Evolutionary conservation across 1,139 yeast species (phyloP), one percentile per base, ranked within the genome.

Genomic region (Pichia kudriavzevii): DNA sequence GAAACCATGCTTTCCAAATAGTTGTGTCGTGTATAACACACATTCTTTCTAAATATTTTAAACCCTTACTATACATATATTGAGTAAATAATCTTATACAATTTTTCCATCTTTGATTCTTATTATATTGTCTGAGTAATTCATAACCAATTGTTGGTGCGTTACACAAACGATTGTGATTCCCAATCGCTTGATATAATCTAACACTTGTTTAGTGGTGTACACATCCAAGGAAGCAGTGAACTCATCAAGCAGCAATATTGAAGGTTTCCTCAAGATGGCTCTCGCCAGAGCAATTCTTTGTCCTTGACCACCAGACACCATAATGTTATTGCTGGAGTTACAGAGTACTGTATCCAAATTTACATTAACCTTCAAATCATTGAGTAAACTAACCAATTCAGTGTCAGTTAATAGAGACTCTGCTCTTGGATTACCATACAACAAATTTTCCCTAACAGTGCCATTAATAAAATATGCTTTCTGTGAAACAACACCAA

Each of bases 221-320:
- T 64, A 68, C 0, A 79, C 66, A 53, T 84, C 95, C 39, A 84
- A 59, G 3, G 85, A 81, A 3, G 94, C 75, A 0, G 94, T 82
- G 42, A 85, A 79, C 51, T 84, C 95, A 56, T 84, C 95, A 35
- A 84, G 58, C 3, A 84, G 63, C 38, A 83, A 58, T 5, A 84
- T 56, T 32, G 66, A 65, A 0, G 94, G 87, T 32, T 66, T 62
- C 32, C 85, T 59, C 4, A 83, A 46, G 15, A 84, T 44, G 1
- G 93, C 87, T 42, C 95, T 68, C 0, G 84, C 88, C 41, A 84
- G 75, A 0, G 87, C 72, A 13, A 84, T 55, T 41, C 94, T 60
- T 53, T 84, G 94, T 7, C 79, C 67, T 55, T 84, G 95, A 3
- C 95, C 95, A 28, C 88, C 84, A 3, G 94, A 81, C 24, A 82